Evolutionary conservation across 176 grass and related monocot species (phyloP), one percentile per base, ranked within the genome.

Genomic region (Microstegium vimineum): DNA sequence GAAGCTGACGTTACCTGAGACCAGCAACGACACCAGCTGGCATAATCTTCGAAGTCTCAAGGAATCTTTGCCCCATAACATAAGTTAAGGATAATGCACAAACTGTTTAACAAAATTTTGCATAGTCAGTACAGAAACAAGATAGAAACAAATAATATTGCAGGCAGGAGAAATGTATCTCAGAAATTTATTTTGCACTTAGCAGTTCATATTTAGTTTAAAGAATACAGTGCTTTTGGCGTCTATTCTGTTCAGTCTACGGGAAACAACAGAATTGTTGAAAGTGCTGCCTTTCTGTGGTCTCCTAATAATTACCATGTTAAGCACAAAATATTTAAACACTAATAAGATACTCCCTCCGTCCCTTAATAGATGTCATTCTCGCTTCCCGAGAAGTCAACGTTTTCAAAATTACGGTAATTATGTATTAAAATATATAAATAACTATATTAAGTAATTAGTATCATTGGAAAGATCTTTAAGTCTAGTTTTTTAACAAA

Each of bases 41-140:
- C 96, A 95, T 98, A 74, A 95, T 88, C 82, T 95, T 98, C 20
- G 87, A 95, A 49, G 96, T 98, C 66, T 94, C 88, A 6, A 93
- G 74, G 75, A 87, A 98, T 81, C 96, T 91, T 86, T 93, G 87
- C 16, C 93, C 92, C 96, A 98, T 98, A 25, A 95, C 72, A 46
- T 69, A 91, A 46, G 92, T 93, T 60, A 98, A 89, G 68, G 71
- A 73, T 11, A 98, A 51, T 15, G 93, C 82, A 74, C 93, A 95
- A 69, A 95, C 92, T 94, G 90, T 90, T 85, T 5, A 15, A 81
- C 7, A 82, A 86, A 32, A 86, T 28, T 81, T 80, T 27, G 30
- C 28, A 76, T 17, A 43, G 56, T 82, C 23, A 83, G 57, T 78
- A 82, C 6, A 18, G 46, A 49, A 49, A 49, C 5, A 73, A 47